Percentiles rank a stretch among this genome's conserved stretches.
These are phyloP conservation scores for Calycina marina DNA, from an alignment of 2,329 filamentous ascomycete genomes.

Conservation along the genomic window DNA sequence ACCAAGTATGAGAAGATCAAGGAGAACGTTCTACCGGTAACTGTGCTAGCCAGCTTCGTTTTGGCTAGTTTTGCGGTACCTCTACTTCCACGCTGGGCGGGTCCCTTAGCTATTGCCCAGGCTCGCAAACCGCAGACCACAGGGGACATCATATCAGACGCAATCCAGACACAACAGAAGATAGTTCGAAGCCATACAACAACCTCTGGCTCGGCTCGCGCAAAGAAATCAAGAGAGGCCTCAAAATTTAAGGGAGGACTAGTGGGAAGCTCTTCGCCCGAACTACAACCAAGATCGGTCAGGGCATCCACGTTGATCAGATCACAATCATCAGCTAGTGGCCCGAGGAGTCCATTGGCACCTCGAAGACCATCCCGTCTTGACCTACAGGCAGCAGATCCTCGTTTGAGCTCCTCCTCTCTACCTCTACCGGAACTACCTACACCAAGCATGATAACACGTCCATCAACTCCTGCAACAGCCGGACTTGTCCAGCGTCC, in stretches of 20 bases:
- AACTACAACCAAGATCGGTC: conserved; percentile 14
- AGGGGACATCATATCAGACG: conserved; percentile 46
- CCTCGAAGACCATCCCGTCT: conserved; percentile 17
- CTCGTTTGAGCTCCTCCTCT: conserved; percentile 52
- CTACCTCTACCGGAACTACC: conserved; percentile 47
- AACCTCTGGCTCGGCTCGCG: conserved; percentile 30
- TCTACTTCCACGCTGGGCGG: conserved; percentile 61
- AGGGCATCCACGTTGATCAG: conserved; percentile 15
- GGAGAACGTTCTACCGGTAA: conserved; percentile 69
- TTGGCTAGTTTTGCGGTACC: conserved; percentile 64
- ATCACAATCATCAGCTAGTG: conserved; percentile 13
- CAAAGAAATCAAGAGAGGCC: conserved; percentile 28
- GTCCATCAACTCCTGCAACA: conserved; percentile 43
- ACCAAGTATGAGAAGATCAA: conserved; percentile 60
- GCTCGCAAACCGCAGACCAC: conserved; percentile 61
- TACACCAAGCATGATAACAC: conserved; percentile 34
- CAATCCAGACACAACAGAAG: conserved; percentile 34
- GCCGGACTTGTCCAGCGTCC: conserved; percentile 33
- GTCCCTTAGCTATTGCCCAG: conserved; percentile 68
- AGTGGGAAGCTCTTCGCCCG: conserved; percentile 21
- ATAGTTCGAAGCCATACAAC: conserved; percentile 58
- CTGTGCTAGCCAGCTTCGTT: conserved; percentile 67
- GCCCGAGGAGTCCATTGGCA: conserved; percentile 12
- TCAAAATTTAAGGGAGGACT: conserved; percentile 26
- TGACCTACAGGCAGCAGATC: conserved; percentile 31